Evolutionary conservation across 2,329 filamentous ascomycete species (phyloP).

Genomic region (Penicillium sp.): DNA sequence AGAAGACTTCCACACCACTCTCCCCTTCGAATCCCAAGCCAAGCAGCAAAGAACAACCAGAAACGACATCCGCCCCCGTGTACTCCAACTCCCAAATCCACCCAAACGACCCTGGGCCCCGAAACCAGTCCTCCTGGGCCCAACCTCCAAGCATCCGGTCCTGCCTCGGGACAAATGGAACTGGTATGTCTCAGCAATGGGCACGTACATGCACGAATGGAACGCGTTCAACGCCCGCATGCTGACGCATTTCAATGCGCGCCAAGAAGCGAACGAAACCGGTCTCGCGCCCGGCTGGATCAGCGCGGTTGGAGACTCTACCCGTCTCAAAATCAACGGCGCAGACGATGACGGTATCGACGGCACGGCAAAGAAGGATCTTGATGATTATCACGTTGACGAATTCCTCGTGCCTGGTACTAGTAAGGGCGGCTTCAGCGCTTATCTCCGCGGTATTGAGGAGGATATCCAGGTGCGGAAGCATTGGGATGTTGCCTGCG

Average conservation of each 20-base stretch:
- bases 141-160: slow-evolving; percentile 33
- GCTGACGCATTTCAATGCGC: slow-evolving; percentile 54
- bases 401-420: slow-evolving; percentile 31
- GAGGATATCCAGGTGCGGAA: slow-evolving; percentile 47
- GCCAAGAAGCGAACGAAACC: slow-evolving; percentile 49
- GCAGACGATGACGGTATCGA: slow-evolving; percentile 24
- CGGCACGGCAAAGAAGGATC: slow-evolving; percentile 3
- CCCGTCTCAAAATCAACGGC: slow-evolving; percentile 30
- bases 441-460: slow-evolving; percentile 46
- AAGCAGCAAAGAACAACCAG: slow-evolving; percentile 43
- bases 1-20: slow-evolving; percentile 51
- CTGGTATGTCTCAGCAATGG: slow-evolving; percentile 54
- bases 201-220: slow-evolving; percentile 57
- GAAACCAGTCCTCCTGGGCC: slow-evolving; percentile 13
- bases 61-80: slow-evolving; percentile 35
- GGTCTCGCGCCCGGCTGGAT: slow-evolving; percentile 51
- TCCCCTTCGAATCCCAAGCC: slow-evolving; percentile 60
- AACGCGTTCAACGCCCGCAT: slow-evolving; percentile 55
- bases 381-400: slow-evolving; percentile 24
- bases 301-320: slow-evolving; percentile 50
- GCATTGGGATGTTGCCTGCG: slow-evolving; percentile 50
- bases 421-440: slow-evolving; percentile 43
- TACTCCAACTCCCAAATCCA: slow-evolving; percentile 50
- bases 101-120: slow-evolving; percentile 50
- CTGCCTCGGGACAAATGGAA: slow-evolving; percentile 51